phyloP scores from a whole-genome alignment of 768 basidiomycete species.

The Hericium rajendrae region DNA sequence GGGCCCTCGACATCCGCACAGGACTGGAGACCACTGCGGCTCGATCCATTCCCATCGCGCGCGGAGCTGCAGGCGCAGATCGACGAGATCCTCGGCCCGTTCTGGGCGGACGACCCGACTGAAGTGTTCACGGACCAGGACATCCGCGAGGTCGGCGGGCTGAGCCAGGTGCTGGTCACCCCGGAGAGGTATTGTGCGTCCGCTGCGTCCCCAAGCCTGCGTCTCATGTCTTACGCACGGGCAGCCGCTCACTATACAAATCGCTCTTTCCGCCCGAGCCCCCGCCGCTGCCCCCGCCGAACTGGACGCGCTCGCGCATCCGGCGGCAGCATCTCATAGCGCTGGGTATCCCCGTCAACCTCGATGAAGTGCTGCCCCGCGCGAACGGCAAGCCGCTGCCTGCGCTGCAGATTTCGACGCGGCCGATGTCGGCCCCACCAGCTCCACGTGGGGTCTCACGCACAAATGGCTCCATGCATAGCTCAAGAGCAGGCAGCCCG shows the following conservation, averaged over 20 bases:
- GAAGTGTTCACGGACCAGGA: constrained; percentile 55
- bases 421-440: constrained; percentile 76
- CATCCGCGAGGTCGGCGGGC: constrained; percentile 73
- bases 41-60: constrained; percentile 57
- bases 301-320: constrained; percentile 90
- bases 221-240: constrained; percentile 17
- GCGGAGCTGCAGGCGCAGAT: constrained; percentile 52
- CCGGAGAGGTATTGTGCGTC: constrained; percentile 52
- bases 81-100: constrained; percentile 51
- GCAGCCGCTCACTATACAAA: constrained; percentile 73
- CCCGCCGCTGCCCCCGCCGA: constrained; percentile 74
- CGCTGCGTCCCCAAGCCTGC: constrained; percentile 3
- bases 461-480: constrained; percentile 25
- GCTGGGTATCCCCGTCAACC: constrained; percentile 88
- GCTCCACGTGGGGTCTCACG: constrained; percentile 35
- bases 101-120: constrained; percentile 50
- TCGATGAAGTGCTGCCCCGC: constrained; percentile 82
- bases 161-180: constrained; percentile 68
- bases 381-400: constrained; percentile 61
- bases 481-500: constrained; percentile 45
- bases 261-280: constrained; percentile 57
- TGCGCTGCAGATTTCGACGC: constrained; percentile 71
- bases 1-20: constrained; percentile 28
- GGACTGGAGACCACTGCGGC: constrained; percentile 50
- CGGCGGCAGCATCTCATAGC: constrained; percentile 85